Base-by-base conservation (phyloP, 1,139 yeast species). In the Geotrichum histeridarum region DNA sequence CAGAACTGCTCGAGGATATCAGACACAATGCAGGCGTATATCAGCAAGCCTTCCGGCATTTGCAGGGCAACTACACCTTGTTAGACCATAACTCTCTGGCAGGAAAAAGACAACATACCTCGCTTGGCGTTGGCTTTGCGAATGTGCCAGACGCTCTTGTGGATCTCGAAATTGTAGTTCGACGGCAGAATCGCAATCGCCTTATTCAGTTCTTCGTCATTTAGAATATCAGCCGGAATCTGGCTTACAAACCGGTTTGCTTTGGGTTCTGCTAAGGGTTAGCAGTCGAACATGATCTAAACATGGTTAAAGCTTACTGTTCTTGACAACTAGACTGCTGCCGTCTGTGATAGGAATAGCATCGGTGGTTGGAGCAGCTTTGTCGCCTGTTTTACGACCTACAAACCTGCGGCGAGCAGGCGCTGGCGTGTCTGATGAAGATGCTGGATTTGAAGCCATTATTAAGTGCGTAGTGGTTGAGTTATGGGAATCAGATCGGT, bases 11-110 rank as follows among this genome's bases (percentile, higher is more conserved):
- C 96, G 41, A 93, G 69, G 33, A 93, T 93, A 69, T 93, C 99
- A 1, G 96, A 78, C 17, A 93, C 82, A 44, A 93, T 79, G 59
- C 95, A 77, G 0, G 98, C 84, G 68, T 91, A 93, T 2, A 93
- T 86, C 53, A 93, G 73, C 43, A 93, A 71, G 1, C 99, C 99
- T 70, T 93, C 99, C 0, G 99, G 99, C 96, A 93, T 87, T 66
- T 93, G 99, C 38, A 93, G 72, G 0, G 97, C 97, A 8, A 94
- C 96, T 60, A 44, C 7, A 15, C n/a, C 39, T 6, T 14, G 22
- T 37, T 31, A 17, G 18, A 9, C 27, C 22, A 27, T 15, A 12
- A 12, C 37, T 18, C 11, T 8, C 11, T 8, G 22, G 27, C 39
- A 42, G 15, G 5, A 31, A 57, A 11, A 42, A 27, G 11, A 7